Conservation (phyloP, 2,329 filamentous ascomycete species). For the Colletotrichum musae region DNA sequence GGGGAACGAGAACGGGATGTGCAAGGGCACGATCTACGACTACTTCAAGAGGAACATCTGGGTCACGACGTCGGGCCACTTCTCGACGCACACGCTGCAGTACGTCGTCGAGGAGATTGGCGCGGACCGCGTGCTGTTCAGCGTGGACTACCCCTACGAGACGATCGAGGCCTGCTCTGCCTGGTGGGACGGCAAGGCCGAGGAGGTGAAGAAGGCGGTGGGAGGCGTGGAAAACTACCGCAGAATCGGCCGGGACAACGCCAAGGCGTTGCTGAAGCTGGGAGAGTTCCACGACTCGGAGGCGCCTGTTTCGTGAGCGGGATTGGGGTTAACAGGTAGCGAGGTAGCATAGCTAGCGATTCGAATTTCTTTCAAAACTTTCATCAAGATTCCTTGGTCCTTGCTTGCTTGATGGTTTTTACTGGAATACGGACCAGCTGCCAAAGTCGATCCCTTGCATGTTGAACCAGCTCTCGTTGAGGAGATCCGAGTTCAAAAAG, state of each 20-base stretch:
- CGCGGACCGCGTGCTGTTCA: conserved; percentile 66
- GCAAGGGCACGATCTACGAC: conserved; percentile 64
- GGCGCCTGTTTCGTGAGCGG: conserved; percentile 22
- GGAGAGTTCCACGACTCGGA: conserved; percentile 51
- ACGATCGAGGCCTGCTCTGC: conserved; percentile 57
- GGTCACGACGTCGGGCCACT: conserved; percentile 71
- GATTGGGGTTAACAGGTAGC: background rate
- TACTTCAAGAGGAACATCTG: conserved; percentile 70
- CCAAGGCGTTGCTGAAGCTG: conserved; percentile 58
- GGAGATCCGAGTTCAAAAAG: conserved; percentile 13
- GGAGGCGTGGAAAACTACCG: conserved; percentile 47
- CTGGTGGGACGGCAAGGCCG: conserved; percentile 56
- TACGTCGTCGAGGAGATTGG: conserved; percentile 65
- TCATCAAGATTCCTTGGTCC: background rate
- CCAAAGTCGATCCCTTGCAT: conserved; percentile 14
- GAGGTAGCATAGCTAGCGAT: background rate
- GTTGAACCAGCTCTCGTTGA: conserved; percentile 24
- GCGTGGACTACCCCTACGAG: conserved; percentile 68
- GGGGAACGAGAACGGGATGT: conserved; percentile 45
- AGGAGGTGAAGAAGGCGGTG: conserved; percentile 42
- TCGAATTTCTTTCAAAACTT: background rate
- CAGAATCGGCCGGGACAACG: conserved; percentile 61
- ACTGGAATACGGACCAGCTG: conserved; percentile 12
- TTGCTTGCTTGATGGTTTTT: too few relatives aligned
- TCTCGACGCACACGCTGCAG: conserved; percentile 66